Evolutionary conservation across 495 filamentous ascomycete genomes (phyloP).

Genomic region (Penicillium malachiteum): DNA sequence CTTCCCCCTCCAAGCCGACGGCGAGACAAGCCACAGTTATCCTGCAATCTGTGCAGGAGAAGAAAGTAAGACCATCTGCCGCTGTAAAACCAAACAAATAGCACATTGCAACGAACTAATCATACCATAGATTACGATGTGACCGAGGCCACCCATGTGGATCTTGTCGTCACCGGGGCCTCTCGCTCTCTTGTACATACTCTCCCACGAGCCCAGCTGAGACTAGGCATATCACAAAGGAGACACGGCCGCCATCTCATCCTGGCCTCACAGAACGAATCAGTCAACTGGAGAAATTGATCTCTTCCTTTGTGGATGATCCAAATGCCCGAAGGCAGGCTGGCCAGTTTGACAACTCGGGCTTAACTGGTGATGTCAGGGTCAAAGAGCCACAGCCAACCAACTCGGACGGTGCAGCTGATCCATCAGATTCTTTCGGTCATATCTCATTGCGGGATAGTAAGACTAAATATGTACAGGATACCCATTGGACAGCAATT

Average conservation of each 20-base stretch:
- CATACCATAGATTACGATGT: conserved; percentile 24
- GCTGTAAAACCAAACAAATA: background rate
- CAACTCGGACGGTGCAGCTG: conserved; percentile 1
- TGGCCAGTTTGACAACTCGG: background rate
- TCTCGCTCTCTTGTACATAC: conserved; percentile 30
- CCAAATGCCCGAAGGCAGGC: conserved; percentile 7
- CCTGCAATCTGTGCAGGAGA: conserved; percentile 30
- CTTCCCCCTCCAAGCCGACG: conserved; percentile 26
- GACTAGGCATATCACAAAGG: conserved; percentile 1
- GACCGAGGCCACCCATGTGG: conserved; percentile 30
- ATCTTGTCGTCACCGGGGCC: conserved; percentile 28
- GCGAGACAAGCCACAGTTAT: conserved; percentile 35
- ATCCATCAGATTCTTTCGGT: conserved; percentile 8
- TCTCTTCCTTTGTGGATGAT: conserved; percentile 23
- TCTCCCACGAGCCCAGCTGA: background rate
- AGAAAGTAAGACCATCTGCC: conserved; percentile 22
- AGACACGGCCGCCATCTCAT: background rate
- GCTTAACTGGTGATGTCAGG: background rate
- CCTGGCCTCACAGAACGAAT: conserved; percentile 24
- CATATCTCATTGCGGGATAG: conserved; percentile 11
- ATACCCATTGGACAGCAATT: conserved; percentile 32
- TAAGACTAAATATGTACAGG: conserved; percentile 25
- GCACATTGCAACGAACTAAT: background rate
- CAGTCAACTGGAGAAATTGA: conserved; percentile 25
- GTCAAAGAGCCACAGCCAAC: background rate